Evolutionary conservation across 257 asterid species (phyloP).

Genomic region (Leptodermis oblonga): DNA sequence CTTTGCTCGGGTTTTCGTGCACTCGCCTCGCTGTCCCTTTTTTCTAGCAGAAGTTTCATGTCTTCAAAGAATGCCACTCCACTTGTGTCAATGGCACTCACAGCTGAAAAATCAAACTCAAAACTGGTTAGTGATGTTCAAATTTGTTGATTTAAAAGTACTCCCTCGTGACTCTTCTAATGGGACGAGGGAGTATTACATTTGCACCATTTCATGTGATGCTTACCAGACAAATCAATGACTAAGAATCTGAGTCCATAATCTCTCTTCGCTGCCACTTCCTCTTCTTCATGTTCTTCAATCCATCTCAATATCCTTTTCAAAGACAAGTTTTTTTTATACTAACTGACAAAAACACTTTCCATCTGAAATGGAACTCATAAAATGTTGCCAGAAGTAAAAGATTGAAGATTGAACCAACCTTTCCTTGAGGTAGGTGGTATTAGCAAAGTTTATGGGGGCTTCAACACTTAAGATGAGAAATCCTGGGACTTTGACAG

Average conservation of each 20-base stretch:
- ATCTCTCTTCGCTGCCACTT: conserved; percentile 27
- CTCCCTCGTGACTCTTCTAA: too few species aligned
- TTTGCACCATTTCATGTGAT: neutral
- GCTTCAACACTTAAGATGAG: conserved; percentile 73
- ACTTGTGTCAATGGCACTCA: conserved; percentile 67
- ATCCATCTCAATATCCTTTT: conserved; percentile 74
- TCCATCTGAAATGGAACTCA: neutral
- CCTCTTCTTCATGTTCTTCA: conserved; percentile 52
- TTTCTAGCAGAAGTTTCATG: conserved; percentile 51
- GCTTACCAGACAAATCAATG: conserved; percentile 74
- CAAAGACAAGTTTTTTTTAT: too few species aligned
- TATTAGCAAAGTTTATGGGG: conserved; percentile 78
- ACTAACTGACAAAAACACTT: too few species aligned
- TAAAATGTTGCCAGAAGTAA: neutral
- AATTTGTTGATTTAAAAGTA: neutral
- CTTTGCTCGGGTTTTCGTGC: neutral
- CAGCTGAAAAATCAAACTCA: conserved; percentile 44
- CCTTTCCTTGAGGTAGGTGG: conserved; percentile 85
- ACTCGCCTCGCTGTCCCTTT: conserved; percentile 68
- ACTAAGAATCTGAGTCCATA: conserved; percentile 49
- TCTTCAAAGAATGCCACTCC: conserved; percentile 79
- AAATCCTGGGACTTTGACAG: conserved; percentile 52
- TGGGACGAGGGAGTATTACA: too few species aligned
- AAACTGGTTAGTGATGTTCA: neutral
- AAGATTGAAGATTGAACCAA: conserved; percentile 24